Conservation (phyloP, 495 filamentous ascomycete species). For the Penicillium tannophilum region DNA sequence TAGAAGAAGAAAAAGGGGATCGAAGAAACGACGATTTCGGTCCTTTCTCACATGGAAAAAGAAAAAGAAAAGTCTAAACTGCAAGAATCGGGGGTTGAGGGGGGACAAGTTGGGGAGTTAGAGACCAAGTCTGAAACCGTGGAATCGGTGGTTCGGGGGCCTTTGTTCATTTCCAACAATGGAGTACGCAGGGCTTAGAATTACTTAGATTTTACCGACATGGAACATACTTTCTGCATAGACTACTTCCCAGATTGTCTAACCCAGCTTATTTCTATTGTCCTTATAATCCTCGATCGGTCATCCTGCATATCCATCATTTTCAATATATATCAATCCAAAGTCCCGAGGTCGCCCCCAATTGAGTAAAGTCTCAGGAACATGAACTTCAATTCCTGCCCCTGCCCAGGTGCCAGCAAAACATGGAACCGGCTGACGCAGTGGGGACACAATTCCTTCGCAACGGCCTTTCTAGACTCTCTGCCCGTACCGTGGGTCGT, state of each 20-base stretch:
- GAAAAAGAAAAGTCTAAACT: slow-evolving; percentile 3
- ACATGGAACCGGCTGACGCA: slow-evolving; percentile 29
- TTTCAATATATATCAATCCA: not conserved
- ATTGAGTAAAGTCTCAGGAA: slow-evolving; percentile 12
- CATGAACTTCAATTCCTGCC: slow-evolving; percentile 4
- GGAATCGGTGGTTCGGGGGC: slow-evolving; percentile 9
- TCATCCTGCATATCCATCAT: too few species aligned
- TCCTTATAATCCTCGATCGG: too few species aligned
- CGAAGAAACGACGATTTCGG: not conserved
- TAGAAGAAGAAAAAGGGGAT: not conserved
- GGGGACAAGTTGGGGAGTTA: not conserved
- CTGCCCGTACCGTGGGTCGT: slow-evolving; percentile 36
- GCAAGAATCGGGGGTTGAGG: not conserved
- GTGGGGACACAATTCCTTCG: slow-evolving; percentile 30
- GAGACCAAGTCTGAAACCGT: slow-evolving; percentile 11
- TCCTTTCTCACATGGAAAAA: not conserved
- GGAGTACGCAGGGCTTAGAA: not conserved
- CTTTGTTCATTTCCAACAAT: slow-evolving; percentile 12
- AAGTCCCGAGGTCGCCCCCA: not conserved
- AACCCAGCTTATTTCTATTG: too few species aligned
- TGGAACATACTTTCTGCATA: too few species aligned
- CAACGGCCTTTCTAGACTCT: slow-evolving; percentile 35
- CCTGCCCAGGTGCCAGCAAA: slow-evolving; percentile 6
- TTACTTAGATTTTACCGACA: not conserved
- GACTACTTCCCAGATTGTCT: too few species aligned